A percentile compares a stretch with the other conserved stretches of the same genome.
Conservation (phyloP, 2,329 filamentous ascomycete genomes). For the Colletotrichum brevisporum region DNA sequence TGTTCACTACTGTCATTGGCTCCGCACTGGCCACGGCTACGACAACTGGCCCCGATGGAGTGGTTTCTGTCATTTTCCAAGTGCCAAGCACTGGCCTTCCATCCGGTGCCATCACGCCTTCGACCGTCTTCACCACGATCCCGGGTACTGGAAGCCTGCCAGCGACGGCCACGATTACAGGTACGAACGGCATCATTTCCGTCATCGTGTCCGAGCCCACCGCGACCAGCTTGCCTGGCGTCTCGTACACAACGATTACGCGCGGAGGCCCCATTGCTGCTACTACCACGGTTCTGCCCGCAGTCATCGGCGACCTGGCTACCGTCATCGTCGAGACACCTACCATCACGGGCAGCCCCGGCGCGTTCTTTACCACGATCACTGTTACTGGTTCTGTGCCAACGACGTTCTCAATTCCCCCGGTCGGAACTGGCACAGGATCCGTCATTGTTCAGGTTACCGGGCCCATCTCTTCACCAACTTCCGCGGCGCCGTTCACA, state of each 20-base stretch:
- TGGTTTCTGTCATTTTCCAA: background rate
- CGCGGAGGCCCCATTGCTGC: conserved; percentile 15
- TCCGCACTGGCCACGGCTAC: background rate
- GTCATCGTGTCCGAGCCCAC: conserved; percentile 28
- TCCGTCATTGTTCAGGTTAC: background rate
- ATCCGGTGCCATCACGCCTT: background rate
- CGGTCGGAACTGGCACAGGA: background rate
- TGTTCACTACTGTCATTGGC: background rate
- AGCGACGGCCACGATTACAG: background rate
- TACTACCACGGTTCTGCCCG: conserved; percentile 21
- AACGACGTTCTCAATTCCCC: conserved; percentile 3
- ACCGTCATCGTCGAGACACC: conserved; percentile 26
- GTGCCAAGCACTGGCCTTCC: background rate
- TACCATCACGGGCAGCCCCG: conserved; percentile 1
- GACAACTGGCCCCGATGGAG: background rate
- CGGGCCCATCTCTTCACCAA: background rate
- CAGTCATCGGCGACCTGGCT: conserved; percentile 7
- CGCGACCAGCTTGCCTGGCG: background rate
- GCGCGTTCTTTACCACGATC: conserved; percentile 14
- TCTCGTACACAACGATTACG: conserved; percentile 12
- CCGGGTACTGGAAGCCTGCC: background rate
- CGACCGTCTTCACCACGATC: conserved; percentile 4
- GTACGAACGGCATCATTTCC: conserved; percentile 3
- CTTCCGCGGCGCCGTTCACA: background rate
- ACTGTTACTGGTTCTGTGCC: conserved; percentile 2